Evolutionary conservation across 73 alveolate species (phyloP), one percentile per base, ranked within the genome.

Genomic region (Symbiodinium natans): DNA sequence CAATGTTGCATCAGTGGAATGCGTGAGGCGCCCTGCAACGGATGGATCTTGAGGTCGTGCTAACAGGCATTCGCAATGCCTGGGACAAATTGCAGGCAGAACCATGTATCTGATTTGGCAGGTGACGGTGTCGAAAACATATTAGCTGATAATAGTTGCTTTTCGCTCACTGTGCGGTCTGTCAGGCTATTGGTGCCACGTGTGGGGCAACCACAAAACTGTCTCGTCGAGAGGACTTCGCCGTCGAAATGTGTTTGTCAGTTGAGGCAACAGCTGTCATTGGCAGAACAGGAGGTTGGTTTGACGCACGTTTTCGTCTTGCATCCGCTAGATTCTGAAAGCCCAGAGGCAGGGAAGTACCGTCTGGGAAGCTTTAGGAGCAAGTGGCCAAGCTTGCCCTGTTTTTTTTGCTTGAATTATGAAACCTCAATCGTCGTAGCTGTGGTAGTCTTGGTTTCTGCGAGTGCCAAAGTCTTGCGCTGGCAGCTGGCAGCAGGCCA

Each of bases 41-140:
- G n/a, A 87, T 89, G 96, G 96, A 89, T 82, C 41, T 89, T 31
- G 96, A 68, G 1, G 25, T 9, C 42, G 73, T 88, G 38, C 38
- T 89, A 87, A 48, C 43, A 0, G 46, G 77, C 31, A 84, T 89
- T n/a, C 96, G 96, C 21, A 89, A 40, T 31, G 96, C 68, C 39
- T 89, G 96, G 96, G 96, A 89, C 87, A 89, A 89, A 52, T 46
- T 89, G 74, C 96, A 89, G 96, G 94, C 94, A 11, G 21, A 52
- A 52, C 59, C 71, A 52, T 52, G 71, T 4, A 8, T 2, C 3
- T 52, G 71, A 13, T 15, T 10, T 52, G 71, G 71, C 17, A 52
- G 71, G 23, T 9, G 15, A 15, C 71, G 2, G 71, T 52, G 71
- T 21, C 1, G 59, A 46, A 52, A 52, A 3, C 36, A 27, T 3